These are phyloP conservation scores for Chaetoceros muelleri DNA, from an alignment of 108 stramenopile genomes.

Conservation along the genomic window DNA sequence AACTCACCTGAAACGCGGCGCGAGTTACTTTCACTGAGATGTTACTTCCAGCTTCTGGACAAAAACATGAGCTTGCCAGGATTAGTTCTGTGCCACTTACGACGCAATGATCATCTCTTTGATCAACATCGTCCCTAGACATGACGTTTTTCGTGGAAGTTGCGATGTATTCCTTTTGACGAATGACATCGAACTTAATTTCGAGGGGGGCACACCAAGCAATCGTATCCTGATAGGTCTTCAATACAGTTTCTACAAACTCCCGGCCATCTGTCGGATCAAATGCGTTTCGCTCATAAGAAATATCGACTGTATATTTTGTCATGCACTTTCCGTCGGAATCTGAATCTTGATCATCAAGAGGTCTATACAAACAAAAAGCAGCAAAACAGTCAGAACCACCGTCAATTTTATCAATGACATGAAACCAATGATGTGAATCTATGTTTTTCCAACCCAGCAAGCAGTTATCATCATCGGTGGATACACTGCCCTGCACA, in stretches of 20 bases:
- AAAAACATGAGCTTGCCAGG: too few relatives aligned
- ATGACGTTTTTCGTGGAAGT: constrained; percentile 16
- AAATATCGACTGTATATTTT: constrained; percentile 70
- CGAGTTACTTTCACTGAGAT: too few relatives aligned
- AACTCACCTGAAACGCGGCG: too few relatives aligned
- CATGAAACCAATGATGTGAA: too few relatives aligned
- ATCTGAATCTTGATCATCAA: constrained; percentile 99
- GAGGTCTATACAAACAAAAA: neutral
- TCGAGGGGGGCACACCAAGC: neutral
- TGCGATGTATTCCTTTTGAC: constrained; percentile 11
- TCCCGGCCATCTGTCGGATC: neutral
- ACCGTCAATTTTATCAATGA: too few relatives aligned
- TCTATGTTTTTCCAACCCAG: too few relatives aligned
- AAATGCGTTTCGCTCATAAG: constrained; percentile 22
- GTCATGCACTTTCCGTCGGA: constrained; percentile 84
- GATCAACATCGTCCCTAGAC: constrained; percentile 1
- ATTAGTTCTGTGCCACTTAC: too few relatives aligned
- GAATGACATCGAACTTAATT: neutral
- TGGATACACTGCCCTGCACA: too few relatives aligned
- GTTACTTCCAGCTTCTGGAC: too few relatives aligned
- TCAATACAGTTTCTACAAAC: neutral
- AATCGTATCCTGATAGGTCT: neutral
- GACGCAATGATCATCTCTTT: too few relatives aligned
- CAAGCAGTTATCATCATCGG: too few relatives aligned
- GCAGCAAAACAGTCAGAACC: too few relatives aligned